Percentiles rank a stretch among this genome's conserved stretches.
Conservation (phyloP, 208 protist genomes). For the Leishmania tropica region DNA sequence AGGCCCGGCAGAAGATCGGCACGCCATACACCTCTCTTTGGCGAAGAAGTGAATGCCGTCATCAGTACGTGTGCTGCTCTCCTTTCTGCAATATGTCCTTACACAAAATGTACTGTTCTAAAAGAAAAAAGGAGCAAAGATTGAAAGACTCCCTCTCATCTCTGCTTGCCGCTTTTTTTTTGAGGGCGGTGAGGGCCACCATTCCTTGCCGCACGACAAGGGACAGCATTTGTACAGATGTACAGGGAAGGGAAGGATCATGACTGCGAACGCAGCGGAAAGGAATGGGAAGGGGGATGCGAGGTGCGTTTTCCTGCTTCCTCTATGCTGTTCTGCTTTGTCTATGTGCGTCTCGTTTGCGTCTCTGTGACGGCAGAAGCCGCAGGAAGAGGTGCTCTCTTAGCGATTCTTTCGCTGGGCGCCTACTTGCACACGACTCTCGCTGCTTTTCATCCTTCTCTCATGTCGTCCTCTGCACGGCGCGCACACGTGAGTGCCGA, state of each 20-base stretch:
- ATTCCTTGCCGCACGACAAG: neutral
- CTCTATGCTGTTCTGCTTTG: too few relatives aligned
- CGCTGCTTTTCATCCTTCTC: constrained; percentile 3
- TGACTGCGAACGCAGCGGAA: neutral
- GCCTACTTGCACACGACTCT: neutral
- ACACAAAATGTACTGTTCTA: neutral
- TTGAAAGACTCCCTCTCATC: neutral
- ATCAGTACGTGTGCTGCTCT: neutral
- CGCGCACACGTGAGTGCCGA: neutral
- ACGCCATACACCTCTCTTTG: constrained; percentile 3
- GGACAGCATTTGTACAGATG: neutral
- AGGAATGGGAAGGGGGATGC: neutral
- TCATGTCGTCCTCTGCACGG: neutral
- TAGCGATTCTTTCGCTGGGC: neutral
- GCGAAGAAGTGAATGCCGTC: neutral
- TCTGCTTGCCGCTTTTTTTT: neutral
- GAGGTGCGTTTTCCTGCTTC: neutral
- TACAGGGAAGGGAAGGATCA: neutral
- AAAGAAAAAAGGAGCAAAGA: neutral
- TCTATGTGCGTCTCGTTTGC: neutral
- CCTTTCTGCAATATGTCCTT: neutral
- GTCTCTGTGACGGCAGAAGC: neutral
- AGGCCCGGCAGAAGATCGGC: neutral
- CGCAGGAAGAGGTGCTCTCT: too few relatives aligned
- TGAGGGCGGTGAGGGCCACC: neutral